Percentiles rank a stretch among this genome's conserved stretches.
Conservation (phyloP, 108 stramenopile genomes). For the Discostella pseudostelligera region DNA sequence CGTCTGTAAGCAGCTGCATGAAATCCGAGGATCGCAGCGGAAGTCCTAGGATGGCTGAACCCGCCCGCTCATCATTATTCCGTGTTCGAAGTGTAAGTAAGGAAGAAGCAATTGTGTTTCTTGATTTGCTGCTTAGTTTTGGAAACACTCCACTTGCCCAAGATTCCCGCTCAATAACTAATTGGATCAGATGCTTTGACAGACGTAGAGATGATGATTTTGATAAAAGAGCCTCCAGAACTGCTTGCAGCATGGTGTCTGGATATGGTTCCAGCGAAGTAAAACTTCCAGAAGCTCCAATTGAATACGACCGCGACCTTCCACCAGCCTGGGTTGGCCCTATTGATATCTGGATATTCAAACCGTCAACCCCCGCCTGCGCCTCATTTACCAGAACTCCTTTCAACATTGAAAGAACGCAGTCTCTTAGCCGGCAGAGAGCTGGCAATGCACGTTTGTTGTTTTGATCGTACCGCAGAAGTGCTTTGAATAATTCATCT, state of each 20-base stretch:
- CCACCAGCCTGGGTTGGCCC: conserved; percentile 70
- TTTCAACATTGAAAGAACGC: conserved; percentile 64
- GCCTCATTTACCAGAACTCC: conserved; percentile 55
- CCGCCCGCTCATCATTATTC: conserved; percentile 39
- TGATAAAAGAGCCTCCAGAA: conserved; percentile 45
- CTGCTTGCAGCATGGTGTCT: conserved; percentile 54
- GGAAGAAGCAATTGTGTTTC: conserved; percentile 31
- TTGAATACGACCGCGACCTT: conserved; percentile 73
- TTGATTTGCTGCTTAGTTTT: conserved; percentile 37
- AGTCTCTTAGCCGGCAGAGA: conserved; percentile 25
- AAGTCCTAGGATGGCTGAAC: conserved; percentile 53
- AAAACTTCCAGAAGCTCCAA: conserved; percentile 57
- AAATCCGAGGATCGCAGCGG: conserved; percentile 61
- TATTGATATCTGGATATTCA: conserved; percentile 59
- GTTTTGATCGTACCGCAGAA: conserved; percentile 10
- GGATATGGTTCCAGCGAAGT: conserved; percentile 65
- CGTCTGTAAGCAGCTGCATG: conserved; percentile 35
- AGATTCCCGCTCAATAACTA: conserved; percentile 60
- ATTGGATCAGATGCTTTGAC: conserved; percentile 32
- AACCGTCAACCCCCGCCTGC: conserved; percentile 24
- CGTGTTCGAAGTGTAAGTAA: conserved; percentile 43
- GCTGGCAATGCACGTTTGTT: conserved; percentile 3
- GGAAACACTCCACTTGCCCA: conserved; percentile 71
- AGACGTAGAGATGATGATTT: conserved; percentile 14
- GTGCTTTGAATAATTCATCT: conserved; percentile 46